phyloP scores from a whole-genome alignment of 345 rosid genomes.

The Mallotus nudiflorus region DNA sequence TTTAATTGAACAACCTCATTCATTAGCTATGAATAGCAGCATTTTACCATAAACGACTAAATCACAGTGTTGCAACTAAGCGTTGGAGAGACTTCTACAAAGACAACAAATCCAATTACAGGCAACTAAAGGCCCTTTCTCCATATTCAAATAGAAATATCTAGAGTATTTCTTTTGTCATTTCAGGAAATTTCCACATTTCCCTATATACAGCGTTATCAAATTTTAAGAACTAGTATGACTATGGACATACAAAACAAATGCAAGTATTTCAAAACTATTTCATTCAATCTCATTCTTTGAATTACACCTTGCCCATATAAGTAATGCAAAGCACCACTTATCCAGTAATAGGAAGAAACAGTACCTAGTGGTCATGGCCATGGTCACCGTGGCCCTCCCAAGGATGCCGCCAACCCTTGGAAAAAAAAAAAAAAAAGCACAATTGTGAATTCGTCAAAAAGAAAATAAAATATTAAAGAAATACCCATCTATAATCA shows the following conservation, averaged over 20 bases:
- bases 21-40: neutral
- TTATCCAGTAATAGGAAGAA: neutral
- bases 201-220: neutral
- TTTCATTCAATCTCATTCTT: neutral
- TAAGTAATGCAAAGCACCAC: neutral
- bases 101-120: neutral
- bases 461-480: neutral
- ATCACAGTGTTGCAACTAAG: neutral
- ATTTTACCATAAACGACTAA: neutral
- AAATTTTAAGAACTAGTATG: neutral
- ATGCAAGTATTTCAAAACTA: neutral
- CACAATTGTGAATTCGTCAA: neutral
- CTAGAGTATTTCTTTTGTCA: neutral
- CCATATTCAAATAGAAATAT: neutral
- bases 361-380: constrained; percentile 52
- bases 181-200: neutral
- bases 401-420: constrained; percentile 99
- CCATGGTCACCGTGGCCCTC: constrained; percentile 85
- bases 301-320: constrained; percentile 1
- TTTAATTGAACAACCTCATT: neutral
- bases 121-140: neutral
- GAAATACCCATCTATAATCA: neutral
- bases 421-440: constrained; percentile 18
- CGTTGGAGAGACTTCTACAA: no score
- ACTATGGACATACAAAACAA: neutral